A percentile compares a stretch with the other conserved stretches of the same genome.
These are phyloP conservation scores for Ochetophila trinervis DNA, from an alignment of 306 rosid genomes.

Conservation along the genomic window DNA sequence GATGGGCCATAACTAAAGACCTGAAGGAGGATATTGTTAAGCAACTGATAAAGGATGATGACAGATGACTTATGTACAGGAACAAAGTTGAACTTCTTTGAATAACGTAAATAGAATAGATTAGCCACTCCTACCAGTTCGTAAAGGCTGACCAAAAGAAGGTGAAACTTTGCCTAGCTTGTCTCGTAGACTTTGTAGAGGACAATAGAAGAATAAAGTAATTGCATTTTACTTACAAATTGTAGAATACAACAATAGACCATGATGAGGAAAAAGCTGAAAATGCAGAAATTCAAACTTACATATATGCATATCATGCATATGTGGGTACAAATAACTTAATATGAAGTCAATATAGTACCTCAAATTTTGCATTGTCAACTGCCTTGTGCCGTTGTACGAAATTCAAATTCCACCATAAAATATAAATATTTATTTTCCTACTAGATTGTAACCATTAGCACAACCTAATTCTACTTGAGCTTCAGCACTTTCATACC, in stretches of 20 bases:
- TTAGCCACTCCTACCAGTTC: constrained; percentile 47
- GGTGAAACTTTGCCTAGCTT: constrained; percentile 71
- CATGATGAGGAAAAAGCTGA: not conserved
- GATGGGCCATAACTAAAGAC: no score
- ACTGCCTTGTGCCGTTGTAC: constrained; percentile 66
- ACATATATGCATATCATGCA: not conserved
- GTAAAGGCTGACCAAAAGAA: constrained; percentile 45
- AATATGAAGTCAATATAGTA: constrained; percentile 25
- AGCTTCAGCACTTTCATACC: constrained; percentile 41
- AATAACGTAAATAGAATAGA: not conserved
- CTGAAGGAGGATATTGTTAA: no score
- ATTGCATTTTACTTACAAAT: not conserved
- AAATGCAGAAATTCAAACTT: not conserved
- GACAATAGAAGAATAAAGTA: not conserved
- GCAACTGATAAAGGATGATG: no score
- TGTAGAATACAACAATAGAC: not conserved
- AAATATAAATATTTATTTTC: constrained; percentile 21
- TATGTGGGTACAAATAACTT: constrained; percentile 4
- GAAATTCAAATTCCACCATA: constrained; percentile 68
- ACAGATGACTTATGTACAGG: no score
- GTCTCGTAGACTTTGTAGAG: constrained; percentile 59
- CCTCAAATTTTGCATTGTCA: constrained; percentile 68
- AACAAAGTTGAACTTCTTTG: no score
- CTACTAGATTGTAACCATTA: constrained; percentile 16
- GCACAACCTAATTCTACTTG: constrained; percentile 47